Evolutionary conservation across 2,329 filamentous ascomycete species (phyloP).

Genomic region (Blastomyces emzantsi): DNA sequence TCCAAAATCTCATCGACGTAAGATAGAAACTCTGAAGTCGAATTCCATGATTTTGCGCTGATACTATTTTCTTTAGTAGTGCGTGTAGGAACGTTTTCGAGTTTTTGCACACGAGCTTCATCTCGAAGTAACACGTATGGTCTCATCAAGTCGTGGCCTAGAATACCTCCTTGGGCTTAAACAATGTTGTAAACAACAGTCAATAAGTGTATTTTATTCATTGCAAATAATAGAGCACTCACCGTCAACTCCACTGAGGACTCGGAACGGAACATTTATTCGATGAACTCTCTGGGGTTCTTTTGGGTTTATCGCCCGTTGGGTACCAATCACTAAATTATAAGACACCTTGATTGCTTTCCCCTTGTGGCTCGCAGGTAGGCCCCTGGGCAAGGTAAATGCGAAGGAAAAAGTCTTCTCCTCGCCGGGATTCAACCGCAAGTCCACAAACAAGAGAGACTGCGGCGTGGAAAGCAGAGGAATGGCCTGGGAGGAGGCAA

Average conservation of each 20-base stretch:
- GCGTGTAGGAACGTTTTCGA: conserved; percentile 33
- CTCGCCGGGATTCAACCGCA: conserved; percentile 79
- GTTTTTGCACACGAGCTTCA: conserved; percentile 57
- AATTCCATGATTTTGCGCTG: conserved; percentile 37
- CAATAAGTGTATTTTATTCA: not conserved
- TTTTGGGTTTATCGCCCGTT: conserved; percentile 66
- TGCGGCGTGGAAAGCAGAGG: conserved; percentile 92
- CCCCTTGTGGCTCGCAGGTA: conserved; percentile 86
- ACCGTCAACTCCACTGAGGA: conserved; percentile 85
- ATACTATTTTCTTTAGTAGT: conserved; percentile 34
- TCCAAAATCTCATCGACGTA: conserved; percentile 70
- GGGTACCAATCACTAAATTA: conserved; percentile 82
- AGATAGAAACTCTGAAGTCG: conserved; percentile 57
- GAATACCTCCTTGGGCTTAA: conserved; percentile 63
- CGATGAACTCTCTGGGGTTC: conserved; percentile 74
- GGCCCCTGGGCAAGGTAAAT: conserved; percentile 73
- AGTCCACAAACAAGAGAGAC: conserved; percentile 89
- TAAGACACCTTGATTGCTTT: conserved; percentile 93
- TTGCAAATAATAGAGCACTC: conserved; percentile 16
- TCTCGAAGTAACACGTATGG: conserved; percentile 87
- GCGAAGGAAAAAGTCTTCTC: conserved; percentile 79
- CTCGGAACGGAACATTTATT: conserved; percentile 86
- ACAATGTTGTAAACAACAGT: conserved; percentile 19
- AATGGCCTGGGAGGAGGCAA: conserved; percentile 74
- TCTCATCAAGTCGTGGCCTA: conserved; percentile 89